A percentile compares a stretch with the other conserved stretches of the same genome.
Evolutionary conservation across 257 asterid genomes (phyloP).

Genomic region (Gardenia jasminoides): DNA sequence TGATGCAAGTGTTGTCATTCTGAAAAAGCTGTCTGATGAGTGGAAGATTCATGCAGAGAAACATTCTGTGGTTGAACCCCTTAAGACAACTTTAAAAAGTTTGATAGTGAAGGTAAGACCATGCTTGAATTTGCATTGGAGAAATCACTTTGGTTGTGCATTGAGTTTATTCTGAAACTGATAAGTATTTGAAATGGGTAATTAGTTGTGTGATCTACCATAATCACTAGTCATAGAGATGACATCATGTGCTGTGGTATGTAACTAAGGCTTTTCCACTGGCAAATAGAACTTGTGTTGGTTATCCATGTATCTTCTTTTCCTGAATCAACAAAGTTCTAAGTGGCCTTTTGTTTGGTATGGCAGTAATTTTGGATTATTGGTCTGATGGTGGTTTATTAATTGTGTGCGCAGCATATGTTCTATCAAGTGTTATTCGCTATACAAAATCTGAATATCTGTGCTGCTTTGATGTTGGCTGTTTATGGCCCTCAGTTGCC

Average conservation of each 20-base stretch:
- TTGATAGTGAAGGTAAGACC: slow-evolving; percentile 23
- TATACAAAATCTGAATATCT: background rate
- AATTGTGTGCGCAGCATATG: background rate
- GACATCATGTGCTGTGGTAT: background rate
- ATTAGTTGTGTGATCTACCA: background rate
- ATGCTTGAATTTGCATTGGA: too few species aligned
- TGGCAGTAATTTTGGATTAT: background rate
- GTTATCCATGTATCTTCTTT: background rate
- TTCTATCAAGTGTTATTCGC: background rate
- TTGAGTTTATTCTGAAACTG: background rate
- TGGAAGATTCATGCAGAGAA: slow-evolving; percentile 13
- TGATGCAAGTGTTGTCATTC: slow-evolving; percentile 25
- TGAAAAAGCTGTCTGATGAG: slow-evolving; percentile 30
- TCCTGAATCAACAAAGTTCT: background rate
- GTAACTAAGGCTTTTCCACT: background rate
- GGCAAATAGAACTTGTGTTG: background rate
- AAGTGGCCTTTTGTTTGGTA: background rate
- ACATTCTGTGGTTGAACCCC: slow-evolving; percentile 18
- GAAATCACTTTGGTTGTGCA: background rate
- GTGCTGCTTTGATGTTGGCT: background rate
- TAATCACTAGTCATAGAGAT: background rate
- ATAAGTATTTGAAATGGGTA: background rate
- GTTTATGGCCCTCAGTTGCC: background rate
- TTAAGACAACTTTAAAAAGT: slow-evolving; percentile 26
- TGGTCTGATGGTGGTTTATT: background rate